These are phyloP conservation scores for Pythium rishiriense DNA, from an alignment of 352 stramenopile species.

Conservation along the genomic window DNA sequence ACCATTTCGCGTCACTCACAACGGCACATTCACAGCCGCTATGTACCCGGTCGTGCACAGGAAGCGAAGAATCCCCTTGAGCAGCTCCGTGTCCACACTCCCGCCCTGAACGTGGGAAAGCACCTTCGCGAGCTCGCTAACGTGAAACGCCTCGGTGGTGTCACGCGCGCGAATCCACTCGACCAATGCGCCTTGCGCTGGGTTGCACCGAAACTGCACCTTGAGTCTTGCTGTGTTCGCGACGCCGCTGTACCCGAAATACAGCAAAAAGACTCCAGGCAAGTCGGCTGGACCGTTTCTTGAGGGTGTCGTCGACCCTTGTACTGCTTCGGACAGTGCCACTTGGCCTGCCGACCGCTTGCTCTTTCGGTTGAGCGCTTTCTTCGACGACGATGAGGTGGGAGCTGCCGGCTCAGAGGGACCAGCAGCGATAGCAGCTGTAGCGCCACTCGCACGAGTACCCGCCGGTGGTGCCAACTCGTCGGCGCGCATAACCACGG, in stretches of 20 bases:
- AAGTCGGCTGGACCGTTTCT: no score
- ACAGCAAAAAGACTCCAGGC: constrained; percentile 44
- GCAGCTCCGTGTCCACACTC: constrained; percentile 26
- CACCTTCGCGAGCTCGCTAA: constrained; percentile 31
- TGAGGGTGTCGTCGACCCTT: not conserved
- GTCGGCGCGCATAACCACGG: constrained; percentile 37
- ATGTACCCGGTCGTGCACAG: constrained; percentile 49
- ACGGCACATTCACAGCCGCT: constrained; percentile 34
- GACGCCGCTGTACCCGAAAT: constrained; percentile 35
- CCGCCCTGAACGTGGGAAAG: constrained; percentile 12
- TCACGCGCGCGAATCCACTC: constrained; percentile 51
- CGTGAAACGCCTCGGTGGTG: constrained; percentile 28
- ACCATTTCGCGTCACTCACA: not conserved
- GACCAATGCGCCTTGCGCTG: constrained; percentile 43
- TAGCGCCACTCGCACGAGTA: not conserved
- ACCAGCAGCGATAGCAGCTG: not conserved
- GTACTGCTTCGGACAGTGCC: no score
- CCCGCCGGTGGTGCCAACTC: constrained; percentile 29
- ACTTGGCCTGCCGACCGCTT: constrained; percentile 26
- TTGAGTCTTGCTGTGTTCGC: constrained; percentile 35
- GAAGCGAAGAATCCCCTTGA: constrained; percentile 54
- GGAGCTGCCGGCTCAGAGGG: not conserved
- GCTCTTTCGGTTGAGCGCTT: constrained; percentile 39
- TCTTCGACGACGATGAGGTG: constrained; percentile 19
- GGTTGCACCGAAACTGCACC: constrained; percentile 53